Evolutionary conservation across 768 basidiomycete species (phyloP).

Genomic region (Psilocybe sp.): DNA sequence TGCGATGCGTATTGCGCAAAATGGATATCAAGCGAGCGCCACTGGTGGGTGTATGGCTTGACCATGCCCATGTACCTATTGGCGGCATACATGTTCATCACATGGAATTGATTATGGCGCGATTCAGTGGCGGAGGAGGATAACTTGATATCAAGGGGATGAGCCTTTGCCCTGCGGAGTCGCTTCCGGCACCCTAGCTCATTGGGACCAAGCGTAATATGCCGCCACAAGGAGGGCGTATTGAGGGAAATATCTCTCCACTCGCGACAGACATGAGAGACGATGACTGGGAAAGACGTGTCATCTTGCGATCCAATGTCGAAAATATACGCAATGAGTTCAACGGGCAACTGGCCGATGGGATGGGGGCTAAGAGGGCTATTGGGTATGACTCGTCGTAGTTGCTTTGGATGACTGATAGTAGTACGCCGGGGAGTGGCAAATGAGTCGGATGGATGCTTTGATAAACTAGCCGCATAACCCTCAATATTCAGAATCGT

Average conservation of each 20-base stretch:
- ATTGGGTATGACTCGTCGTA: constrained; percentile 25
- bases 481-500: not conserved
- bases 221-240: constrained; percentile 64
- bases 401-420: constrained; percentile 35
- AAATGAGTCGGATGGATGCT: not conserved
- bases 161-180: constrained; percentile 56
- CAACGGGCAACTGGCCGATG: constrained; percentile 57
- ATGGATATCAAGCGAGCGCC: constrained; percentile 60
- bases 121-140: constrained; percentile 27
- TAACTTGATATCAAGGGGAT: constrained; percentile 60
- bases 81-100: constrained; percentile 43
- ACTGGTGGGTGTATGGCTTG: constrained; percentile 47
- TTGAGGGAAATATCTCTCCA: constrained; percentile 64
- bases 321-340: constrained; percentile 66
- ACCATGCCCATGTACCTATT: constrained; percentile 63
- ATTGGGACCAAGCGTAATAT: constrained; percentile 46
- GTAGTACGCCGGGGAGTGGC: constrained; percentile 9
- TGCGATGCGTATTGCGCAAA: constrained; percentile 58
- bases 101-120: constrained; percentile 24
- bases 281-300: constrained; percentile 51
- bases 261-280: constrained; percentile 66
- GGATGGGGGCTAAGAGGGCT: constrained; percentile 33
- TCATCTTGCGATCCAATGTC: constrained; percentile 55
- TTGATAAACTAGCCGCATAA: not conserved
- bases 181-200: constrained; percentile 62